phyloP scores from a whole-genome alignment of 2,329 filamentous ascomycete species.

The Xylariomycetidae sp. region DNA sequence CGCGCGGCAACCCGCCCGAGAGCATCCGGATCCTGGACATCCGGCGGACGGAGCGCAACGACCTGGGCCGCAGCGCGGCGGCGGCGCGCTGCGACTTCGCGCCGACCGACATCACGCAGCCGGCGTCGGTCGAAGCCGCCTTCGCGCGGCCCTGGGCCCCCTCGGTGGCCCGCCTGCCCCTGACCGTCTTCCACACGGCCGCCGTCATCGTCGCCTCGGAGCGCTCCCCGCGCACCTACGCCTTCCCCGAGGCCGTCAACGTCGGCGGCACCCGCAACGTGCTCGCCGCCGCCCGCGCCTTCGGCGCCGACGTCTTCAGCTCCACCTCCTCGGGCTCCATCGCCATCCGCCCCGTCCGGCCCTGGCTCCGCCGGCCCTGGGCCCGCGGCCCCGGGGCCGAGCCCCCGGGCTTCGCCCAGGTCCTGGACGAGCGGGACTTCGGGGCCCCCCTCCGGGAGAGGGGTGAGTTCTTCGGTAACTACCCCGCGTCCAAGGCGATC shows the following conservation, averaged over 20 bases:
- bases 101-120: slow-evolving; percentile 46
- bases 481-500: slow-evolving; percentile 45
- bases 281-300: slow-evolving; percentile 38
- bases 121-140: slow-evolving; percentile 35
- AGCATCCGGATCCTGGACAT: slow-evolving; percentile 53
- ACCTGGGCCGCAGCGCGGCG: slow-evolving; percentile 34
- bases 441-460: slow-evolving; percentile 32
- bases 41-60: slow-evolving; percentile 34
- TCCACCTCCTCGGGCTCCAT: slow-evolving; percentile 49
- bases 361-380: slow-evolving; percentile 35
- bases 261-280: slow-evolving; percentile 45
- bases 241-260: slow-evolving; percentile 43
- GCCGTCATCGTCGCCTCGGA: slow-evolving; percentile 49
- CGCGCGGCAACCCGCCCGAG: slow-evolving; percentile 44
- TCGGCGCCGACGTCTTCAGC: slow-evolving; percentile 46
- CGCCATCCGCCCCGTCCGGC: slow-evolving; percentile 34
- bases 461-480: slow-evolving; percentile 43
- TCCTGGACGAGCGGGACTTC: slow-evolving; percentile 42
- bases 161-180: slow-evolving; percentile 35
- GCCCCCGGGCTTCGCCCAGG: slow-evolving; percentile 38
- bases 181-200: slow-evolving; percentile 56
- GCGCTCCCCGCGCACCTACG: slow-evolving; percentile 39
- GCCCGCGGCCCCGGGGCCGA: slow-evolving; percentile 32
- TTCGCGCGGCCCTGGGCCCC: slow-evolving; percentile 44
- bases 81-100: slow-evolving; percentile 36